Percentiles rank a stretch among this genome's conserved stretches.
phyloP scores from a whole-genome alignment of 257 asterid species.

The Fraxinus excelsior region DNA sequence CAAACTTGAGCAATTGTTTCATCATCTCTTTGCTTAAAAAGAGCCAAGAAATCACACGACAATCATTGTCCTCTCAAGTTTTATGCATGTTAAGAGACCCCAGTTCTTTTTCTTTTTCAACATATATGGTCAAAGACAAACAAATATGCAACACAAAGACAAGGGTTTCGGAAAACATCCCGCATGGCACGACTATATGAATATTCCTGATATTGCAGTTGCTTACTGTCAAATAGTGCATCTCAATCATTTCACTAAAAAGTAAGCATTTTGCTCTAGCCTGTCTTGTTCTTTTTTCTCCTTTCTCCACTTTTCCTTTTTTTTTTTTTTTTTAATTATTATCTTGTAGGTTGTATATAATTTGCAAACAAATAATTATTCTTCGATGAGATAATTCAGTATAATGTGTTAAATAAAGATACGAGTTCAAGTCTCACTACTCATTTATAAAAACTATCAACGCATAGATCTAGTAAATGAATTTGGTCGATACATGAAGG shows the following conservation, averaged over 20 bases:
- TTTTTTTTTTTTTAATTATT: too few species aligned
- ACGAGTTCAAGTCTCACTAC: too few species aligned
- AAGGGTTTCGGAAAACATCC: neutral
- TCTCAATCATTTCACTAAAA: slow-evolving; percentile 1
- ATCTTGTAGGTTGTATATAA: neutral
- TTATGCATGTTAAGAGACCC: neutral
- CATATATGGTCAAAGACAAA: neutral
- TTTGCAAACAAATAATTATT: neutral
- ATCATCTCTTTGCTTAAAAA: neutral
- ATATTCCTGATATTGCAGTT: neutral
- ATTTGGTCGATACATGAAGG: too few species aligned
- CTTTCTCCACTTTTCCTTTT: neutral
- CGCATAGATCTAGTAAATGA: too few species aligned
- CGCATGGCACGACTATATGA: neutral
- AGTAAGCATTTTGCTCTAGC: neutral
- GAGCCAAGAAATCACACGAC: neutral
- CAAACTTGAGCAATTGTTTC: neutral
- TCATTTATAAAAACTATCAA: too few species aligned
- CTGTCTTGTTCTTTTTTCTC: neutral
- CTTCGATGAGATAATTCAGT: neutral
- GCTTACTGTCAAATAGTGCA: neutral
- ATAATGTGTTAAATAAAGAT: too few species aligned
- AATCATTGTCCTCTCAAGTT: slow-evolving; percentile 7
- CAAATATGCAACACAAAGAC: neutral
- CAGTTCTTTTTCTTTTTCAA: neutral